Percentiles rank a stretch among this genome's conserved stretches.
These are phyloP conservation scores for Debaryomyces fabryi DNA, from an alignment of 1,139 yeast species.

Conservation along the genomic window DNA sequence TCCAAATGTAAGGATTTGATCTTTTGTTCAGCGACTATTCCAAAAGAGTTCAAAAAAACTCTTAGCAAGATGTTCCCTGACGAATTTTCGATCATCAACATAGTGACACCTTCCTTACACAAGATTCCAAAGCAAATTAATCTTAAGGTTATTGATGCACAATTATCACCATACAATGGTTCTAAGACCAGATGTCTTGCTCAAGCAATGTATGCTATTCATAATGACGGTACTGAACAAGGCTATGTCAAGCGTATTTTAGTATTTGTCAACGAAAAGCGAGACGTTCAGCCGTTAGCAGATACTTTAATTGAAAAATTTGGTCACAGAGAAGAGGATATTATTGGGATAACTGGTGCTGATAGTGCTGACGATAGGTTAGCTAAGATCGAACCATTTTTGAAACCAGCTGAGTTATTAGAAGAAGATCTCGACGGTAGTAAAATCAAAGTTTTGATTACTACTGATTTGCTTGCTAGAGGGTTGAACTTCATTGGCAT, in stretches of 20 bases:
- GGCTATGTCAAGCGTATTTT: constrained; percentile 80
- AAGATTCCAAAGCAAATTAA: constrained; percentile 76
- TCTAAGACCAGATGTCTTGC: constrained; percentile 83
- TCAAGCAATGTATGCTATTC: constrained; percentile 84
- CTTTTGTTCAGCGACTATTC: constrained; percentile 90
- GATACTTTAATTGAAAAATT: constrained; percentile 53
- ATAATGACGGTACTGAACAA: constrained; percentile 78
- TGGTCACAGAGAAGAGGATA: constrained; percentile 52
- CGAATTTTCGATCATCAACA: constrained; percentile 50
- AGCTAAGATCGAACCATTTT: constrained; percentile 59
- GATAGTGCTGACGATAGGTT: constrained; percentile 62
- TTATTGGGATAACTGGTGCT: constrained; percentile 66
- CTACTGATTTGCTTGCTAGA: constrained; percentile 90
- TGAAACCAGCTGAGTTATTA: constrained; percentile 55
- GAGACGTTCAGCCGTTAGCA: constrained; percentile 61
- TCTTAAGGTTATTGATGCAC: constrained; percentile 74
- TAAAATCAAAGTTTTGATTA: constrained; percentile 64
- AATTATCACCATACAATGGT: constrained; percentile 76
- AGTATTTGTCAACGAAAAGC: constrained; percentile 80
- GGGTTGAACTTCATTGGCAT: constrained; percentile 87
- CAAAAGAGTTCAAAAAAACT: constrained; percentile 70
- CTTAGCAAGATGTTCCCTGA: constrained; percentile 66
- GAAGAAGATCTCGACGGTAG: constrained; percentile 30
- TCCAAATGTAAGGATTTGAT: constrained; percentile 63
- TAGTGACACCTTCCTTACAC: constrained; percentile 83